Base-by-base conservation (phyloP, 345 rosid genomes). In the sweet orange (Citrus sinensis) region DNA sequence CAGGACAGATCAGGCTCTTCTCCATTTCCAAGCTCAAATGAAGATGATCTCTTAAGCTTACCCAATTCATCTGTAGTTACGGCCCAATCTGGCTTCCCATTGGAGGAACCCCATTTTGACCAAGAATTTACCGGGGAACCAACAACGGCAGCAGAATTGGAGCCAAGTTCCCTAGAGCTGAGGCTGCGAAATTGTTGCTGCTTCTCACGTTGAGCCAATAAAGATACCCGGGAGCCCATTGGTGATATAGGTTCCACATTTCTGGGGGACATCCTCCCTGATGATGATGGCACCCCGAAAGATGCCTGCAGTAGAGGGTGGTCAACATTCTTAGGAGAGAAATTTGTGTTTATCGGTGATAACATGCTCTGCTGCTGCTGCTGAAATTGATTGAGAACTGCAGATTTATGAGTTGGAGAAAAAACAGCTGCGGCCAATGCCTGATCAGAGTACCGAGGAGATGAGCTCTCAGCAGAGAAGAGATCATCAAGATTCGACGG, bases 191-290 rank as follows among this genome's bases (percentile, higher is more conserved):
- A 87, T 82, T 91, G 93, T 17, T 83, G 92, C 60, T 89, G 92
- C 83, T 90, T 87, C 67, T 87, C 90, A 10, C 87, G 89, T 56
- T 93, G 99, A 77, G 93, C 94, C 71, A 94, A 67, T 85, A 91
- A 87, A 11, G 91, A 89, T 34, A 89, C 85, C 17, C 92, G 86
- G 75, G 95, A 84, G 76, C 91, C 81, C 92, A 89, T 84, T 0
- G 94, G 97, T 10, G 97, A 90, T 42, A 90, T 87, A 5, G 99
- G 96, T 40, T 97, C 98, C 75, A 90, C 80, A 56, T 83, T 92
- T 42, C 95, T 82, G 7, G 98, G 98, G 42, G 98, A 97, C 94
- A 92, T 93, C 82, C 99, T 91, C 65, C 99, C 98, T 0, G 92
- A 86, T 2, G 91, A 82, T 73, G 85, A 82, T 13, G 51, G 51